phyloP scores from a whole-genome alignment of 495 filamentous ascomycete species.

The Talaromyces proteolyticus region DNA sequence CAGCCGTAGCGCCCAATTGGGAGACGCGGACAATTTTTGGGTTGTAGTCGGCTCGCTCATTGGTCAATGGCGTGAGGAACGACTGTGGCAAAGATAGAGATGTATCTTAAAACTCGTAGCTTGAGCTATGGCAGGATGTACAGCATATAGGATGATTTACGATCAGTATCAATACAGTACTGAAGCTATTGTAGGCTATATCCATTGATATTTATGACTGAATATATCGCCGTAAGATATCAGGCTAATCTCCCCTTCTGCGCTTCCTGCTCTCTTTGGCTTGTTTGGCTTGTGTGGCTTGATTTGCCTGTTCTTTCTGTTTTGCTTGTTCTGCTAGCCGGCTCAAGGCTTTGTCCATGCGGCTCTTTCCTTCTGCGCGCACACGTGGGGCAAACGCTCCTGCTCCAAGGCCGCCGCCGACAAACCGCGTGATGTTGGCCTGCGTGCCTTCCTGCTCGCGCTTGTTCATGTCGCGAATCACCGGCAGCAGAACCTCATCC shows the following conservation, averaged over 20 bases:
- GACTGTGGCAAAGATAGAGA: too few relatives aligned
- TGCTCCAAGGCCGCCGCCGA: conserved; percentile 56
- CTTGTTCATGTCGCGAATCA: conserved; percentile 89
- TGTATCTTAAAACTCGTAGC: too few relatives aligned
- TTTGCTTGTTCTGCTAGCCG: conserved; percentile 55
- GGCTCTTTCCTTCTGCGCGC: conserved; percentile 54
- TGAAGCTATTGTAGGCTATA: too few relatives aligned
- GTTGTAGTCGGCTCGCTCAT: background rate
- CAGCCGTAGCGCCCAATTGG: too few relatives aligned
- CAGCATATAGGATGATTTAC: too few relatives aligned
- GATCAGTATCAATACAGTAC: too few relatives aligned
- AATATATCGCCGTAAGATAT: too few relatives aligned
- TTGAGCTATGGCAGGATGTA: too few relatives aligned
- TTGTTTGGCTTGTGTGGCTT: background rate
- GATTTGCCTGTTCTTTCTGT: conserved; percentile 4
- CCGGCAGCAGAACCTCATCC: conserved; percentile 90
- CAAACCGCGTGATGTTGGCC: conserved; percentile 90
- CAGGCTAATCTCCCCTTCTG: too few relatives aligned
- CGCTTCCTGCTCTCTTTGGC: background rate
- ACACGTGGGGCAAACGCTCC: conserved; percentile 77
- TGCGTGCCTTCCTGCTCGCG: conserved; percentile 85
- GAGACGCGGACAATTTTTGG: too few relatives aligned
- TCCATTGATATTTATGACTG: too few relatives aligned
- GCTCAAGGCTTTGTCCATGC: conserved; percentile 78
- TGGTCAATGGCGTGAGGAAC: background rate